Conservation (phyloP, 73 alveolate genomes). For the Blepharisma stoltei region DNA sequence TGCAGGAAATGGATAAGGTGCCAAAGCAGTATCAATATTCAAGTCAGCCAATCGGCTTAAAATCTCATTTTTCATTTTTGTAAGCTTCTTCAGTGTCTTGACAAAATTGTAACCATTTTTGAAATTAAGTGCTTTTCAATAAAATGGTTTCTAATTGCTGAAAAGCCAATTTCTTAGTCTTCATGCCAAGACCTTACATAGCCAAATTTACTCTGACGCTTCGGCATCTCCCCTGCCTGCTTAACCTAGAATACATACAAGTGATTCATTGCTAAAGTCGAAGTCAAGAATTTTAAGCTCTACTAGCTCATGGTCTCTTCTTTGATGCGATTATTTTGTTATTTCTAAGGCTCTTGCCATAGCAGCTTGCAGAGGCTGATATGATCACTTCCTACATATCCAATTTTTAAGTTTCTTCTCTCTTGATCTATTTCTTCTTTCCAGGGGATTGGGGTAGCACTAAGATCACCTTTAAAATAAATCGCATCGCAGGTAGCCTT, state of each 20-base stretch:
- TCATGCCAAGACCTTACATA: too few relatives aligned
- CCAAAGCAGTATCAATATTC: not conserved
- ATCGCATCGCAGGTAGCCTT: not conserved
- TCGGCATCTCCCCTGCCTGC: too few relatives aligned
- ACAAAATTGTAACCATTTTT: too few relatives aligned
- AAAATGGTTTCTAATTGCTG: too few relatives aligned
- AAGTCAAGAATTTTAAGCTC: not conserved
- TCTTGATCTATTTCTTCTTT: not conserved
- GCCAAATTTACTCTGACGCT: too few relatives aligned
- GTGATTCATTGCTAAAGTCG: too few relatives aligned
- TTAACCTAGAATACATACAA: too few relatives aligned
- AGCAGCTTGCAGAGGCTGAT: not conserved
- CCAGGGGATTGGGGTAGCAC: not conserved
- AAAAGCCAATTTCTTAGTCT: too few relatives aligned
- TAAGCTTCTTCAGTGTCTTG: too few relatives aligned
- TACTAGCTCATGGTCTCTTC: not conserved
- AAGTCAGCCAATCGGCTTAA: too few relatives aligned
- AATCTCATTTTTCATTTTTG: too few relatives aligned
- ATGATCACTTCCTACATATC: not conserved
- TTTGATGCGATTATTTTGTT: not conserved
- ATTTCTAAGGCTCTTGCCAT: not conserved
- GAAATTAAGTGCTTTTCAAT: too few relatives aligned
- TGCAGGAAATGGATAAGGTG: conserved; percentile 27
- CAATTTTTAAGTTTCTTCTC: not conserved
- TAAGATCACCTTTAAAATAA: not conserved